Base-by-base conservation (phyloP, 805 yeast species). In the Yarrowia osloensis region DNA sequence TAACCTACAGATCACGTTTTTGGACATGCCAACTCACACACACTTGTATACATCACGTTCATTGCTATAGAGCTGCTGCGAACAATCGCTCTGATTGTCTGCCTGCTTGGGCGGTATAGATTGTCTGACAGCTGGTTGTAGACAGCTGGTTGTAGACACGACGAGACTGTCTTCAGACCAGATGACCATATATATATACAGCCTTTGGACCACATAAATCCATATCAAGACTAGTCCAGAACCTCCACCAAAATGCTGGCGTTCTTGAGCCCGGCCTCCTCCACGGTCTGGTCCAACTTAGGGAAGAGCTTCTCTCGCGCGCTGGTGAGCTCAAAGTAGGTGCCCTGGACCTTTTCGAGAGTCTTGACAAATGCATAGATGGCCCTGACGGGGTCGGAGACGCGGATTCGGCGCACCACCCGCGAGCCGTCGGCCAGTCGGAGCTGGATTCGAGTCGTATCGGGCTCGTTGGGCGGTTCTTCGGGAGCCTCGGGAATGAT, bases 371-470 rank as follows among this genome's bases (percentile, higher is more conserved):
- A 85, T 71, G 86, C 88, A 75, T 84, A 95, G 1, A 95, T 75
- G 0, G 74, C 76, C 3, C 79, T 68, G 0, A 95, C 91, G 3
- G 82, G 79, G 70, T 90, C 96, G 3, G 78, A 75, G 12, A 83
- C 73, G 9, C 78, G 77, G 71, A 94, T 89, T 68, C 90, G 84
- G 68, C 91, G 88, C 12, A 94, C 88, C 13, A 88, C 78, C 68
- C 98, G 81, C 55, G 86, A 83, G n/a, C 98, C 98, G 72, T 88
- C 91, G 19, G 93, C 95, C 31, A 90, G 84, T 68, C 97, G 82
- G n/a, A 95, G 83, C 77, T 95, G 98, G 28, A 95, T 84, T 72
- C 97, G 81, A 0, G 97, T 90, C 0, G 86, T 81, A 8, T 81
- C 77, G 0, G 85, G 83, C 12, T 83, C 87, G 3, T 79, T 74